phyloP scores from a whole-genome alignment of 2,329 filamentous ascomycete species.

The Xylariaceae sp. region DNA sequence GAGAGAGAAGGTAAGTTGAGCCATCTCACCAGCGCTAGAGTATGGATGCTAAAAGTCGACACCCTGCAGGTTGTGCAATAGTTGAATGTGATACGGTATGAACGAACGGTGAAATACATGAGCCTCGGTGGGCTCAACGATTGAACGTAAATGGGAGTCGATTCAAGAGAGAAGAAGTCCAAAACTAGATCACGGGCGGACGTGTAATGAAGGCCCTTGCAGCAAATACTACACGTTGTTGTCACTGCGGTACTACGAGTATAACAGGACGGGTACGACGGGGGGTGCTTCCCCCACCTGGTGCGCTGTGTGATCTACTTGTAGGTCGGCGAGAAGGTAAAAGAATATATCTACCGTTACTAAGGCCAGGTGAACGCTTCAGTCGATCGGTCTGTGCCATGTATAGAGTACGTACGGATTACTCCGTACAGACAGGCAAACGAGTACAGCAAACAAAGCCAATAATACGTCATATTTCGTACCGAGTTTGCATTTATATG shows the following conservation, averaged over 20 bases:
- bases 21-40: constrained; percentile 3
- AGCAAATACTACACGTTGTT: background rate
- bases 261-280: too few relatives aligned
- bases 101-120: background rate
- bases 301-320: background rate
- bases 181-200: constrained; percentile 8
- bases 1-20: constrained; percentile 76
- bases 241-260: background rate
- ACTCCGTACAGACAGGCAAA: background rate
- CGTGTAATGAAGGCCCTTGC: constrained; percentile 8
- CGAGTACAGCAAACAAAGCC: background rate
- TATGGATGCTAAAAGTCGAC: constrained; percentile 10
- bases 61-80: constrained; percentile 22
- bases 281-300: background rate
- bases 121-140: background rate
- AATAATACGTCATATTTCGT: background rate
- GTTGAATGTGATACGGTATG: background rate
- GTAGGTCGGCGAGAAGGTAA: background rate
- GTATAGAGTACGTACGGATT: background rate
- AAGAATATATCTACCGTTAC: background rate
- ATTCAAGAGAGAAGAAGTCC: constrained; percentile 8
- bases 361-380: background rate
- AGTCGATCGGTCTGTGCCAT: background rate
- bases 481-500: too few relatives aligned
- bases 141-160: constrained; percentile 5